phyloP scores from a whole-genome alignment of 495 filamentous ascomycete genomes.

The Tuber aestivum region DNA sequence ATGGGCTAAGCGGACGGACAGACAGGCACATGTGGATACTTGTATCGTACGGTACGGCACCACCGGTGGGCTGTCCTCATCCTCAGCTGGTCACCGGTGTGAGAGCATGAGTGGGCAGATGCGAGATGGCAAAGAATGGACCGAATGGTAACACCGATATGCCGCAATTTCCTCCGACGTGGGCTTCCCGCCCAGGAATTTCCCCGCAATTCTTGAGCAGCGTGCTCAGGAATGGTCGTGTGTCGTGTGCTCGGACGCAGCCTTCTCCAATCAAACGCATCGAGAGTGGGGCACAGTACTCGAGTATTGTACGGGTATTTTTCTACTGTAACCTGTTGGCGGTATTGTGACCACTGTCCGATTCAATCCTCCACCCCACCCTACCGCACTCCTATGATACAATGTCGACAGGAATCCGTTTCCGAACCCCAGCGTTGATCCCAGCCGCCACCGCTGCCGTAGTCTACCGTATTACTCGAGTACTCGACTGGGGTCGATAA shows the following conservation, averaged over 20 bases:
- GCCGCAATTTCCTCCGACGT: neutral
- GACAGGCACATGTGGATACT: too few relatives aligned
- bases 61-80: neutral
- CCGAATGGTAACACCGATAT: neutral
- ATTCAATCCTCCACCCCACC: neutral
- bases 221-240: neutral
- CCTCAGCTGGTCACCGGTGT: neutral
- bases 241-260: neutral
- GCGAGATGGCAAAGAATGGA: neutral
- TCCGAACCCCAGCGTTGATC: neutral
- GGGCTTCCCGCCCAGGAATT: neutral
- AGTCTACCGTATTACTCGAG: too few relatives aligned
- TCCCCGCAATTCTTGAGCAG: neutral
- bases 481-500: neutral
- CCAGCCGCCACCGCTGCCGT: neutral
- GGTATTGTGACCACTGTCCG: neutral
- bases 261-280: neutral
- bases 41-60: too few relatives aligned
- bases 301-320: too few relatives aligned
- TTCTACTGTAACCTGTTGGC: neutral
- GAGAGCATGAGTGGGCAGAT: neutral
- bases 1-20: neutral
- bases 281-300: neutral
- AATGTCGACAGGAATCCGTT: neutral
- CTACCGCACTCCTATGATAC: neutral